A percentile compares a stretch with the other conserved stretches of the same genome.
These are phyloP conservation scores for Candida gigantensis DNA, from an alignment of 1,139 yeast species.

Conservation along the genomic window DNA sequence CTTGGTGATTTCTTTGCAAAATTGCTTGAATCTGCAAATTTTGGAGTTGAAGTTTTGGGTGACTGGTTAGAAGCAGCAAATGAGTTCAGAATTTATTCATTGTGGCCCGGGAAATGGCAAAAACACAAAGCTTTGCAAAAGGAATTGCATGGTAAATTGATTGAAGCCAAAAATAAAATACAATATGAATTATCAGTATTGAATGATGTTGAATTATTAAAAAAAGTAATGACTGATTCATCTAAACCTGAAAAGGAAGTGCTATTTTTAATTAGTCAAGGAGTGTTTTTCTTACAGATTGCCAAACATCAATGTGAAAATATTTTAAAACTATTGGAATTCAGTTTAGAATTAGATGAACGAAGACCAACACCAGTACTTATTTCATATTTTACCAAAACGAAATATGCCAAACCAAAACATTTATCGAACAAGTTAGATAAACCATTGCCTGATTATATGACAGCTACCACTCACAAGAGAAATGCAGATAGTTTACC, in stretches of 20 bases:
- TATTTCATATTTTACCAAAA: constrained; percentile 23
- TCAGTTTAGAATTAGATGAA: constrained; percentile 28
- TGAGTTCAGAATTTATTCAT: constrained; percentile 25
- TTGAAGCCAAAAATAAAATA: constrained; percentile 14
- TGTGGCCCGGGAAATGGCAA: constrained; percentile 17
- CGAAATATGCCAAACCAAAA: constrained; percentile 14
- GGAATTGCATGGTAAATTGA: constrained; percentile 18
- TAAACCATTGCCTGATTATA: constrained; percentile 11
- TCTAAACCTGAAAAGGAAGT: constrained; percentile 26
- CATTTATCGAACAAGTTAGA: constrained; percentile 13
- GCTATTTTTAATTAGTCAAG: constrained; percentile 29
- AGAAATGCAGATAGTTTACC: constrained; percentile 35
- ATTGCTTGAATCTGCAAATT: constrained; percentile 20
- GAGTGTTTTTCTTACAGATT: constrained; percentile 25
- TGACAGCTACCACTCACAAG: constrained; percentile 16
- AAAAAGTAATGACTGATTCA: constrained; percentile 16
- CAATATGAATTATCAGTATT: constrained; percentile 12
- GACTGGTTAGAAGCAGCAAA: constrained; percentile 36
- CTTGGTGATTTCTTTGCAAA: constrained; percentile 18
- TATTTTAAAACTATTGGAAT: constrained; percentile 22
- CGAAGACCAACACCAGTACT: constrained; percentile 26
- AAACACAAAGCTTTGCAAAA: constrained; percentile 19
- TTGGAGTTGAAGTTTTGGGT: constrained; percentile 19
- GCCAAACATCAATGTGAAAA: constrained; percentile 20
- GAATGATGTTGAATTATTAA: constrained; percentile 17